Percentiles rank a stretch among this genome's conserved stretches.
Conservation (phyloP, 2,329 filamentous ascomycete species). For the Davidsoniella neocaledoniae region DNA sequence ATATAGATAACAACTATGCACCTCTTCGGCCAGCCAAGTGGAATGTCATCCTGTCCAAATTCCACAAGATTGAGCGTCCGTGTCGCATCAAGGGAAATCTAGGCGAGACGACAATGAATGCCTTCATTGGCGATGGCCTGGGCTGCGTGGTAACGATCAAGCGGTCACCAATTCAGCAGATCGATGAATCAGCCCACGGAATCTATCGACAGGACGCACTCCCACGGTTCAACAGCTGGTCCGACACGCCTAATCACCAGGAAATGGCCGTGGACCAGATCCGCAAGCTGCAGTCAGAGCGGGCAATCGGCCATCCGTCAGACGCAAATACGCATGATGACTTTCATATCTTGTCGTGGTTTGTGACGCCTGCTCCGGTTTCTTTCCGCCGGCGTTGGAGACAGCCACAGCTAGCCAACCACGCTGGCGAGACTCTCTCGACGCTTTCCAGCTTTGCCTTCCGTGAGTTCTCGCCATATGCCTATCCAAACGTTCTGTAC, state of each 20-base stretch:
- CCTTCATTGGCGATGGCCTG: slow-evolving; percentile 12
- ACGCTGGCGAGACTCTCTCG: slow-evolving; percentile 4
- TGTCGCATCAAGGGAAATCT: background rate
- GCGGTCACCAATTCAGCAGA: slow-evolving; percentile 4
- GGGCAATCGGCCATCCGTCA: slow-evolving; percentile 1
- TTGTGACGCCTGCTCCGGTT: slow-evolving; percentile 3
- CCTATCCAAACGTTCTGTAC: slow-evolving; percentile 12
- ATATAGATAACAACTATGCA: slow-evolving; percentile 18
- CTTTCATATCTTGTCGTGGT: slow-evolving; percentile 8
- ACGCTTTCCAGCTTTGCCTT: slow-evolving; percentile 11
- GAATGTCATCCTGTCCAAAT: slow-evolving; percentile 22
- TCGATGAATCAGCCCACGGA: background rate
- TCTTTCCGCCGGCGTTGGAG: slow-evolving; percentile 1
- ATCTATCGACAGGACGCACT: slow-evolving; percentile 1
- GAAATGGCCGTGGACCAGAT: slow-evolving; percentile 7
- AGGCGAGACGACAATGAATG: slow-evolving; percentile 21
- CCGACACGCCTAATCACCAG: slow-evolving; percentile 3
- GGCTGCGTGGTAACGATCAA: slow-evolving; percentile 16
- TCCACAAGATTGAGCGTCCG: slow-evolving; percentile 21
- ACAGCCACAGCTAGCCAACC: slow-evolving; percentile 1
- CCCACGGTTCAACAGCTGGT: slow-evolving; percentile 2
- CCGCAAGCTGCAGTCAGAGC: slow-evolving; percentile 5
- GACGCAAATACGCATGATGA: slow-evolving; percentile 4
- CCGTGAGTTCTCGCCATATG: slow-evolving; percentile 12
- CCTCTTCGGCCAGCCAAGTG: slow-evolving; percentile 16